Evolutionary conservation across 352 stramenopile species (phyloP), one percentile per base, ranked within the genome.

Genomic region (Globisporangium polare): DNA sequence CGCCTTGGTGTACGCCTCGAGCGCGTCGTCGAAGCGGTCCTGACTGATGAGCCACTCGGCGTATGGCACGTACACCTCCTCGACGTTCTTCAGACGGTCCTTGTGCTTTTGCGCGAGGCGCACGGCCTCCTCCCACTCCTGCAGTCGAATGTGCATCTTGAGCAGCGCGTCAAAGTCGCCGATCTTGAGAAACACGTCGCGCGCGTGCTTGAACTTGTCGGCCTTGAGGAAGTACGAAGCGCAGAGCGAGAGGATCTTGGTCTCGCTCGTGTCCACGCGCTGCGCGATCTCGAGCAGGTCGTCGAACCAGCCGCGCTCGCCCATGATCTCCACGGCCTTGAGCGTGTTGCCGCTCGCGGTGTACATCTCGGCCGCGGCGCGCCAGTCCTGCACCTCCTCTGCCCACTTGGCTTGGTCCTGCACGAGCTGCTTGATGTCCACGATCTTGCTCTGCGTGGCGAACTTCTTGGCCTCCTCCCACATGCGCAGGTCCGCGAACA

Each of bases 391-490:
- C 4, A 94, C 88, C 42, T 98, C 92, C 47, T 98, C 86, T 24
- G 91, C 87, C 91, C 91, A 98, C 62, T 95, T 86, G 29, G 94
- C 95, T 67, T 98, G 94, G 37, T 92, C 86, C 27, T 84, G 65
- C 1, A 94, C 83, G 12, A 98, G 77, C 49, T 97, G 82, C 53
- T 94, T 79, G 47, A 95, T 86, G 65, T 98, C 88, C 33, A 94
- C 70, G 45, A 81, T 78, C 46, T 87, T 89, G 43, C 72, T 84
- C 61, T 88, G 83, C 12, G 74, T 78, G 3, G 92, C 91, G 47
- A 97, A 96, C 22, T 80, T 81, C 73, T 98, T 98, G 33, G 95
- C 95, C 58, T 98, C 86, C 33, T 98, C 93, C 93, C 94, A 98
- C 74, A 96, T 84, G 8, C 94, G 75, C 20, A 98, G 61, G 58